Evolutionary conservation across 176 grass and related monocot genomes (phyloP).

Genomic region (Oryza australiensis): DNA sequence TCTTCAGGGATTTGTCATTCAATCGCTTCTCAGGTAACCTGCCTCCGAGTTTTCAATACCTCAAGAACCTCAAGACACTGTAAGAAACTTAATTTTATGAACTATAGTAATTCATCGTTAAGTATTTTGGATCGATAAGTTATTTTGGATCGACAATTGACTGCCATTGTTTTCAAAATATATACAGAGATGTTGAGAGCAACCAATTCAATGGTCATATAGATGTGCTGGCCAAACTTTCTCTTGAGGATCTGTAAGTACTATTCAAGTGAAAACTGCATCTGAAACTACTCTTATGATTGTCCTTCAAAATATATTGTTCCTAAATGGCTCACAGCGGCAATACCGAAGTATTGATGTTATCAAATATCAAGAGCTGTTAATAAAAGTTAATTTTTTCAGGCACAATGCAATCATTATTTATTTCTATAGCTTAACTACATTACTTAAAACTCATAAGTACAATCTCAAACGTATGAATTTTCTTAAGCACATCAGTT

Average conservation of each 20-base stretch:
- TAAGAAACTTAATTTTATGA: conserved; percentile 50
- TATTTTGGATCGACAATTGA: conserved; percentile 25
- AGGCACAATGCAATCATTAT: not conserved
- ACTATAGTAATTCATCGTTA: not conserved
- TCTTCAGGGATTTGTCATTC: conserved; percentile 89
- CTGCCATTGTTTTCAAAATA: conserved; percentile 18
- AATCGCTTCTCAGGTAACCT: conserved; percentile 86
- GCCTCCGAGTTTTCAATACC: conserved; percentile 69
- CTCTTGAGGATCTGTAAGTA: conserved; percentile 83
- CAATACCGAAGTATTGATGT: not conserved
- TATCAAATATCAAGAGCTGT: not conserved
- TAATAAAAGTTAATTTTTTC: not conserved
- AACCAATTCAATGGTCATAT: conserved; percentile 82
- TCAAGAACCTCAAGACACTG: conserved; percentile 71
- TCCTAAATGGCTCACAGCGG: not conserved
- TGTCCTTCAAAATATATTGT: not conserved
- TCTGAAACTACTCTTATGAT: conserved; percentile 1
- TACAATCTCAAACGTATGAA: not conserved
- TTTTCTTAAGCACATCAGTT: not conserved
- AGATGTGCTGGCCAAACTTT: conserved; percentile 64
- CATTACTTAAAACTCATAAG: not conserved
- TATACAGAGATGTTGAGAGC: conserved; percentile 76
- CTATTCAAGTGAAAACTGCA: conserved; percentile 31
- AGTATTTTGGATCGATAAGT: conserved; percentile 17
- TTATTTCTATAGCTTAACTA: conserved; percentile 9